phyloP scores from a whole-genome alignment of 345 rosid species.

The Microcos paniculata region DNA sequence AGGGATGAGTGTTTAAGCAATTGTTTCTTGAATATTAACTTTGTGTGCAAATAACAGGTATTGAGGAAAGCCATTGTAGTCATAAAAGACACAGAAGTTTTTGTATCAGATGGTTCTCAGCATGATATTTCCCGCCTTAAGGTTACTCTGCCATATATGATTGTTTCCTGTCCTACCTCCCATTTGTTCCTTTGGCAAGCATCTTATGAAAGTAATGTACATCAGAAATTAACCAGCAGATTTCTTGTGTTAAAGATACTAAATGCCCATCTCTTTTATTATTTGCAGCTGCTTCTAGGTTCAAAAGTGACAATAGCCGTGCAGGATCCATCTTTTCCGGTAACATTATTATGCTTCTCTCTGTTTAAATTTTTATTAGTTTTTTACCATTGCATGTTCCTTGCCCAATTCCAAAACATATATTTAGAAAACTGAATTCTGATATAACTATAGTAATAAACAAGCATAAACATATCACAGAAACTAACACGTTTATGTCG shows the following conservation, averaged over 20 bases:
- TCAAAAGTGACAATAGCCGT: constrained; percentile 45
- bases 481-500: no score
- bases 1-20: neutral
- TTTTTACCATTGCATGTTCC: no score
- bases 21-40: neutral
- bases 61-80: constrained; percentile 47
- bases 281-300: constrained; percentile 52
- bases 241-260: neutral
- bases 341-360: no score
- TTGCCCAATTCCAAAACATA: no score
- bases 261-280: constrained; percentile 15
- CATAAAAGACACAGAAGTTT: constrained; percentile 48
- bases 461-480: no score
- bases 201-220: neutral
- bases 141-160: constrained; percentile 25
- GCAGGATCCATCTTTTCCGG: no score
- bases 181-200: neutral
- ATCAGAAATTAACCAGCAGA: neutral
- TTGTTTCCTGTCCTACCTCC: neutral
- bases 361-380: no score
- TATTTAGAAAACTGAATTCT: no score
- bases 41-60: constrained; percentile 19
- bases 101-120: constrained; percentile 70
- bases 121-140: constrained; percentile 64
- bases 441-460: no score